A percentile compares a stretch with the other conserved stretches of the same genome.
phyloP scores from a whole-genome alignment of 139 green algal species.

The Choricystis sp. region DNA sequence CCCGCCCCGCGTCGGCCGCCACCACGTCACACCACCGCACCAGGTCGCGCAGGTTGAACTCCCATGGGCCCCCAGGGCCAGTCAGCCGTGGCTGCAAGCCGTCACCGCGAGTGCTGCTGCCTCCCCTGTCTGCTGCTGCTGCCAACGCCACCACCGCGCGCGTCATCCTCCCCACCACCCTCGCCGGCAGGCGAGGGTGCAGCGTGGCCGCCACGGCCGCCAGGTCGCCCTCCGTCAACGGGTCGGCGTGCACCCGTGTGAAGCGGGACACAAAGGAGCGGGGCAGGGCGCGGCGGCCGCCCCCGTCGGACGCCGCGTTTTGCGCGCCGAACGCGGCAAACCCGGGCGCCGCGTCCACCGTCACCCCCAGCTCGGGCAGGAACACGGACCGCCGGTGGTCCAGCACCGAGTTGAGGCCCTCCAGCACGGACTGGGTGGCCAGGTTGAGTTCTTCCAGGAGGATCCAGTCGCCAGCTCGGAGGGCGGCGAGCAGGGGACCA shows the following conservation, averaged over 20 bases:
- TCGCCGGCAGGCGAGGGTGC: constrained; percentile 42
- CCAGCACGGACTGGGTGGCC: constrained; percentile 77
- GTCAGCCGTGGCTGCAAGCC: constrained; percentile 42
- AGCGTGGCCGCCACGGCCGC: constrained; percentile 23
- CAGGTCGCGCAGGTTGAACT: constrained; percentile 98
- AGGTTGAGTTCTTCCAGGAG: constrained; percentile 99
- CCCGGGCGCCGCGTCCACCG: constrained; percentile 40
- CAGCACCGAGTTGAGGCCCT: constrained; percentile 89
- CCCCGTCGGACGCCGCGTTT: constrained; percentile 81
- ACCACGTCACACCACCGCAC: constrained; percentile 87
- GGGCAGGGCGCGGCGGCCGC: constrained; percentile 87
- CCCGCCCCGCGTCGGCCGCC: constrained; percentile 11
- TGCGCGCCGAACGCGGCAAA: constrained; percentile 86
- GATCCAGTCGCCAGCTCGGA: constrained; percentile 81
- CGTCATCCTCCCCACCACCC: constrained; percentile 57
- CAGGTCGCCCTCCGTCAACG: constrained; percentile 61
- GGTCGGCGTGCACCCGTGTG: constrained; percentile 74
- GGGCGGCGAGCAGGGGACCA: constrained; percentile 77
- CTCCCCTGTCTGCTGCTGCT: constrained; percentile 23
- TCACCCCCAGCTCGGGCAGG: constrained; percentile 76
- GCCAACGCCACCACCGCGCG: constrained; percentile 25
- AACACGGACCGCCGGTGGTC: constrained; percentile 90
- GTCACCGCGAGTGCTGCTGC: constrained; percentile 27
- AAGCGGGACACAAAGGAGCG: constrained; percentile 96
- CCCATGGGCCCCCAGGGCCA: constrained; percentile 72